These are phyloP conservation scores for Elaeis oleifera DNA, from an alignment of 202 grass and related monocot species.

Conservation along the genomic window DNA sequence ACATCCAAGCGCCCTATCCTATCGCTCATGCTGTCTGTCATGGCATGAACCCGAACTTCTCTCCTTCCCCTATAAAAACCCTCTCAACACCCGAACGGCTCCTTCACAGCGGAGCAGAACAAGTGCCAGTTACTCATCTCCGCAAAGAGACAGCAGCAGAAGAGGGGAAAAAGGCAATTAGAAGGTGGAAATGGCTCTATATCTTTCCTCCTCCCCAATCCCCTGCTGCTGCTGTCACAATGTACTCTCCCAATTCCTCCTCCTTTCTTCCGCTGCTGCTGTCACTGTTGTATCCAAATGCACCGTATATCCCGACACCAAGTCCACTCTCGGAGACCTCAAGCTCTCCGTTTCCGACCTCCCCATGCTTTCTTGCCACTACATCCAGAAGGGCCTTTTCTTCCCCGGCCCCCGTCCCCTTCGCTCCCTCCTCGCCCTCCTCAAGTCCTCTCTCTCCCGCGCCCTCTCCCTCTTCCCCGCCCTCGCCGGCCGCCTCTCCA, in stretches of 20 bases:
- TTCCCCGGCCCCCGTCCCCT: conserved; percentile 48
- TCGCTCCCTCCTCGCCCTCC: conserved; percentile 45
- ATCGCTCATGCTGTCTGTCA: too few relatives aligned
- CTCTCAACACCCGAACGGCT: background rate
- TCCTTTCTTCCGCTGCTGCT: background rate
- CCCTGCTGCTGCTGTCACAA: background rate
- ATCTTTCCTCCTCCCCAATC: background rate
- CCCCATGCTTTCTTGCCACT: conserved; percentile 99
- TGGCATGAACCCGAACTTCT: background rate
- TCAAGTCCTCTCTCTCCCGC: conserved; percentile 56
- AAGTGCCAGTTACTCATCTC: background rate
- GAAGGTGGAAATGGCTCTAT: background rate
- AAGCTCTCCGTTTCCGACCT: conserved; percentile 86
- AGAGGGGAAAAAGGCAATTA: background rate
- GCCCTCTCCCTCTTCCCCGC: conserved; percentile 51
- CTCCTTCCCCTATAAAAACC: background rate
- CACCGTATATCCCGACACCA: conserved; percentile 40
- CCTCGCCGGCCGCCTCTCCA: conserved; percentile 73
- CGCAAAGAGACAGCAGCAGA: background rate
- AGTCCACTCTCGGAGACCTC: conserved; percentile 46
- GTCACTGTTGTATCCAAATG: conserved; percentile 68
- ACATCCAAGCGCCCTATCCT: too few relatives aligned
- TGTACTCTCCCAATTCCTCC: too few relatives aligned
- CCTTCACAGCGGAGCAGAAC: background rate
- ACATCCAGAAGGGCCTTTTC: conserved; percentile 98